Evolutionary conservation across 148 eudicot species (phyloP), one percentile per base, ranked within the genome.

Genomic region (Rhododendron ferrugineum): DNA sequence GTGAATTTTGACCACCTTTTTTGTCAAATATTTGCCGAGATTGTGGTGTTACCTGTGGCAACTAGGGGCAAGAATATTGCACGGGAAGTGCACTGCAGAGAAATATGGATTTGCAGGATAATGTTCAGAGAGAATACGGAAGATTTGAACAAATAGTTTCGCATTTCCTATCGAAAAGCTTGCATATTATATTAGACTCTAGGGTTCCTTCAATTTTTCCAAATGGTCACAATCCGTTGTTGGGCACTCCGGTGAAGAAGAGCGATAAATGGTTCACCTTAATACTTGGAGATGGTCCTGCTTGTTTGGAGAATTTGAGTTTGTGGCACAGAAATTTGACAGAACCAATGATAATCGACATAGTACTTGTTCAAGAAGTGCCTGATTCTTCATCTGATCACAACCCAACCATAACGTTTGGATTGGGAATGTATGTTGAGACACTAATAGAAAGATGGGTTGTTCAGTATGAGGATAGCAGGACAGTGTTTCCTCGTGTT

Each of bases 261-360:
- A 92, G 90, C 79, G 97, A 96, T 82, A 94, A 91, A 90, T 96
- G 99, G 99, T 96, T 96, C 89, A 92, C 89, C 90, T 88, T 96
- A 82, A 91, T 86, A 6, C 86, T 96, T 85, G 99, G 99, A 44
- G 98, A 94, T 85, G 94, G 97, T 74, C 98, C 99, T 64, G 84
- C 95, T 80, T 88, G 93, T 85, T 85, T 96, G 81, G 98, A 96
- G 32, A 95, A 92, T 87, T 88, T 96, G 87, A 92, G 90, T 80
- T 93, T 88, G 58, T 94, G 95, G 98, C 93, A 92, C 64, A 90
- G 94, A 88, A 96, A 90, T 90, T 85, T 96, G 76, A 91, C 93
- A 95, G 98, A 96, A 82, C 99, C 99, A 0, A 92, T 95, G 98
- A 91, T 96, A 81, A 95, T 96, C 74, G 99, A 96, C 85, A 84